Base-by-base conservation (phyloP, 495 filamentous ascomycete species). In the Aspergillus nanangensis region DNA sequence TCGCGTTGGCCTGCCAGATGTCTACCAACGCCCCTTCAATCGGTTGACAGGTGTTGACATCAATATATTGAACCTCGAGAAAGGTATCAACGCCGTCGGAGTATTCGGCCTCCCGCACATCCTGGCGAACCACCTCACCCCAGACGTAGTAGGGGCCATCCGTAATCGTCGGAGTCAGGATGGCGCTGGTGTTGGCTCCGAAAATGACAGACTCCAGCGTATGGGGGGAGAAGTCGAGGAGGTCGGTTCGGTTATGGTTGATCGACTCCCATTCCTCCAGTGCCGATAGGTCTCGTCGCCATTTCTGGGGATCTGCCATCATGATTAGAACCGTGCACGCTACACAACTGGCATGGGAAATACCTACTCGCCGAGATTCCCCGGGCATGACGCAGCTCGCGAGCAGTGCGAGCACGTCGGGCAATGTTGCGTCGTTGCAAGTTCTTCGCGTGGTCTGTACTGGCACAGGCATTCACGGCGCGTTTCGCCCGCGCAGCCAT, bases 61-160 rank as follows among this genome's bases (percentile, higher is more conserved):
- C 72, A 38, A 77, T 68, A 52, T 74, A 72, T 39, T 77, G 74
- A 29, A 72, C 60, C 39, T 77, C 70, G 4, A 77, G 57, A 53
- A 57, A 63, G 7, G 69, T 10, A 50, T 75, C 69, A 13, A 77
- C 51, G 24, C 74, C 72, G 24, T 75, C 67, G 3, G 54, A 69
- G 47, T 61, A 66, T 15, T 58, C 9, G 7, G 62, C 54, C 42
- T 74, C 73, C 47, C 63, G 69, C 38, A 75, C 62, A 38, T 75
- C 63, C 37, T 67, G 55, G 15, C 73, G 63, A 37, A 70, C 61
- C 23, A 71, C 59, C 51, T 77, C 73, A 19, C 72, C 76, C 48
- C 66, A 69, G 15, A 79, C 70, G 48, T 76, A 79, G 65, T 78
- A 79, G 1, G 77, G 76, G 0, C 77, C 76, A 39, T 71, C 72